Evolutionary conservation across 2,329 filamentous ascomycete species (phyloP).

Genomic region (Boeremia lycopersici): DNA sequence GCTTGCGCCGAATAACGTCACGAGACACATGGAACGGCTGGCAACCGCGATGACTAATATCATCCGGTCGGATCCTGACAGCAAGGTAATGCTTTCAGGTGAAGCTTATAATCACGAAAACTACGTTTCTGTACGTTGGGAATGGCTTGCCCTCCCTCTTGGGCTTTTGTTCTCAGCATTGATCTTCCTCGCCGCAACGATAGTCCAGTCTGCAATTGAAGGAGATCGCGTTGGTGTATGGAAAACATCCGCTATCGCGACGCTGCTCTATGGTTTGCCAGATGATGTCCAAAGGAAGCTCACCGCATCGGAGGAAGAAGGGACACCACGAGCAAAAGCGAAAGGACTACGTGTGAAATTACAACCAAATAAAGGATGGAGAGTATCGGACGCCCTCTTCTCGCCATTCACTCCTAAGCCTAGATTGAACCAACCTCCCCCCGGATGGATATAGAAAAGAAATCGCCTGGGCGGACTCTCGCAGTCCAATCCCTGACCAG

Average conservation of each 20-base stretch:
- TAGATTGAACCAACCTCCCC: conserved; percentile 20
- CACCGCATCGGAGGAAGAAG: not conserved
- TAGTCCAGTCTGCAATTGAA: conserved; percentile 26
- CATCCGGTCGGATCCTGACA: conserved; percentile 17
- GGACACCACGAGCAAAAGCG: conserved; percentile 29
- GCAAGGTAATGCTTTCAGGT: conserved; percentile 8
- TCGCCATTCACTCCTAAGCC: conserved; percentile 11
- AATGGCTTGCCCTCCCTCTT: conserved; percentile 36
- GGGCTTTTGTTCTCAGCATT: conserved; percentile 25
- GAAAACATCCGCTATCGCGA: conserved; percentile 40
- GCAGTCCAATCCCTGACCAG: too few relatives aligned
- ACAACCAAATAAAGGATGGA: conserved; percentile 25
- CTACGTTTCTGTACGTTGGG: conserved; percentile 31
- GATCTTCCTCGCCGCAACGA: conserved; percentile 33
- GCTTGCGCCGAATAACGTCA: conserved; percentile 29
- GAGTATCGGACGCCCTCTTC: conserved; percentile 22
- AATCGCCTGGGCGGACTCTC: too few relatives aligned
- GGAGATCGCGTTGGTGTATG: conserved; percentile 20
- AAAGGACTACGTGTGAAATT: conserved; percentile 33
- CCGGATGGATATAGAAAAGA: conserved; percentile 43
- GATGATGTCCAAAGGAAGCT: conserved; percentile 27
- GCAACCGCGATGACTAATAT: conserved; percentile 28
- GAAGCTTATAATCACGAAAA: conserved; percentile 21
- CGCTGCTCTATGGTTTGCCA: conserved; percentile 33
- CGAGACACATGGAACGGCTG: conserved; percentile 25